phyloP scores from a whole-genome alignment of 116 monocot species.

The Zostera marina region DNA sequence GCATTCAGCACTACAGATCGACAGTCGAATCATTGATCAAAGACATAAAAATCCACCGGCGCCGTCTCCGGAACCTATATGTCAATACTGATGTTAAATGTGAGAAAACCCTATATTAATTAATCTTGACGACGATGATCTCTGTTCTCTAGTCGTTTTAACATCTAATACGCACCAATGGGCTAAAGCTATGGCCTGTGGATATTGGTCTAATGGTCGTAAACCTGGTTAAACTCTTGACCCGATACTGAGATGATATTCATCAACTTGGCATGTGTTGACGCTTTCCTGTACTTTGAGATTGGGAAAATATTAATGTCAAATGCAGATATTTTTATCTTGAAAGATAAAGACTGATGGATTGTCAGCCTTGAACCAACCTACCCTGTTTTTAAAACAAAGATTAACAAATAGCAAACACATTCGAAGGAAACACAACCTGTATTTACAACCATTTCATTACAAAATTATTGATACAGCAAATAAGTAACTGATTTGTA shows the following conservation, averaged over 20 bases:
- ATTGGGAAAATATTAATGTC: not conserved
- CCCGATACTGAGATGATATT: slow-evolving; percentile 2
- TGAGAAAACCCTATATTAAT: too few species aligned
- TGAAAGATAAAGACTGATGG: too few species aligned
- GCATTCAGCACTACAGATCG: too few species aligned
- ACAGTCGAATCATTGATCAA: slow-evolving; percentile 9
- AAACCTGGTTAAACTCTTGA: slow-evolving; percentile 10
- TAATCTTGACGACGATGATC: slow-evolving; percentile 1
- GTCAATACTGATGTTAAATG: slow-evolving; percentile 19
- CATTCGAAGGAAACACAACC: too few species aligned
- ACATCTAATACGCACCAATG: not conserved
- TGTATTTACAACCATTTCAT: too few species aligned
- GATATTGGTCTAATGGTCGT: slow-evolving; percentile 11
- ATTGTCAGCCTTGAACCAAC: too few species aligned
- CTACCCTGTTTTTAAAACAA: too few species aligned
- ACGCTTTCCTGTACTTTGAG: not conserved
- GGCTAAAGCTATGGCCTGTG: too few species aligned
- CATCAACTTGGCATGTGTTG: not conserved
- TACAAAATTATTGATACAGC: too few species aligned
- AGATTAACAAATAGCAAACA: too few species aligned
- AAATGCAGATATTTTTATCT: too few species aligned
- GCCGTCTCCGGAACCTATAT: not conserved
- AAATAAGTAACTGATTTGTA: too few species aligned
- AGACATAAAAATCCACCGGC: slow-evolving; percentile 4
- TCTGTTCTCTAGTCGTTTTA: slow-evolving; percentile 30